Evolutionary conservation across 768 basidiomycete species (phyloP).

Genomic region (Amanita brunnescens): DNA sequence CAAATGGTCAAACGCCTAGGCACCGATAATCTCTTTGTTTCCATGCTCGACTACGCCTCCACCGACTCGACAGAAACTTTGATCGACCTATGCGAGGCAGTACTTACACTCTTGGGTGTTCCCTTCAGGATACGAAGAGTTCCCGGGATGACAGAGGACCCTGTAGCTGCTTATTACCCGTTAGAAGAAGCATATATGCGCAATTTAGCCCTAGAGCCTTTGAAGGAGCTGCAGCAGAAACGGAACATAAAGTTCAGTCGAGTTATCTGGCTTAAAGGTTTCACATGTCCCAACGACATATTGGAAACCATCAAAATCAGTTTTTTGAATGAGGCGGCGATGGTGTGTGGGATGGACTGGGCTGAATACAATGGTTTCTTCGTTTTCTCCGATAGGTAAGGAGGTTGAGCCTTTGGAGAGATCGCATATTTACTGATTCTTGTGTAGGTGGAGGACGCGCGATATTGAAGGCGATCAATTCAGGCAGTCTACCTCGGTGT

Average conservation of each 20-base stretch:
- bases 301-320: slow-evolving; percentile 92
- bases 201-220: slow-evolving; percentile 86
- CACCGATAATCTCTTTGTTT: slow-evolving; percentile 86
- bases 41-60: slow-evolving; percentile 96
- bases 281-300: slow-evolving; percentile 98
- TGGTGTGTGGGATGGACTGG: slow-evolving; percentile 99
- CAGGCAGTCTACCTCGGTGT: slow-evolving; percentile 91
- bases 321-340: slow-evolving; percentile 84
- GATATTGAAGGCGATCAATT: slow-evolving; percentile 99
- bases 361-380: slow-evolving; percentile 96
- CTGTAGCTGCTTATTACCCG: slow-evolving; percentile 87
- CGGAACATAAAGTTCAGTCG: slow-evolving; percentile 78
- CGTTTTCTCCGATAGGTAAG: slow-evolving; percentile 91
- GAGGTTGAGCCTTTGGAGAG: neutral
- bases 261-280: slow-evolving; percentile 97
- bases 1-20: slow-evolving; percentile 91
- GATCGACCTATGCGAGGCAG: slow-evolving; percentile 90
- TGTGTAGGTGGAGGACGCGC: slow-evolving; percentile 83
- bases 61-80: slow-evolving; percentile 92
- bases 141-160: slow-evolving; percentile 86
- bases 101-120: slow-evolving; percentile 86
- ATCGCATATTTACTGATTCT: neutral
- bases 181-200: slow-evolving; percentile 91
- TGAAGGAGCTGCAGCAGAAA: slow-evolving; percentile 71
- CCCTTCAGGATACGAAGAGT: slow-evolving; percentile 92